These are phyloP conservation scores for Colletotrichum theobromicola DNA, from an alignment of 2,329 filamentous ascomycete species.

Conservation along the genomic window DNA sequence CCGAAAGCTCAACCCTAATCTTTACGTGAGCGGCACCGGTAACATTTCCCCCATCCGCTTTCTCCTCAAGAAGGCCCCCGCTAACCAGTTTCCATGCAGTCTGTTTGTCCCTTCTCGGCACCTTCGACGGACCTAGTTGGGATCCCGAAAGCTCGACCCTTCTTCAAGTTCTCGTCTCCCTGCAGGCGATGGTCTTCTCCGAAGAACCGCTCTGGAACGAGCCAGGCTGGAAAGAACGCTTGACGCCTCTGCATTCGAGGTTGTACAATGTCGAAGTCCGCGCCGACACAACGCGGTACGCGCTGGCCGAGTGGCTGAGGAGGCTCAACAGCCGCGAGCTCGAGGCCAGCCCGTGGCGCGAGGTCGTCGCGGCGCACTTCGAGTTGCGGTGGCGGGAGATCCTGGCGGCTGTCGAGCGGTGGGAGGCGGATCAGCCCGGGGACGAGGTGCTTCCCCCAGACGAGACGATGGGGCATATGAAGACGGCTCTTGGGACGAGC, in stretches of 20 bases:
- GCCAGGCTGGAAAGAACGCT: conserved; percentile 39
- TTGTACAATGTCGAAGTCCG: conserved; percentile 35
- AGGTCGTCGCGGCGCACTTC: background rate
- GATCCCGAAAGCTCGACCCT: conserved; percentile 50
- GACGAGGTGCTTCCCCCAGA: too few species aligned
- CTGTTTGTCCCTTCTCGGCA: conserved; percentile 55
- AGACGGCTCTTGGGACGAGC: too few species aligned
- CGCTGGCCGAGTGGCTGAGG: conserved; percentile 32
- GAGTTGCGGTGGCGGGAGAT: background rate
- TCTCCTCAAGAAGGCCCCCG: background rate
- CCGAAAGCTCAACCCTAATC: conserved; percentile 49
- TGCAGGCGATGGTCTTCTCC: conserved; percentile 63
- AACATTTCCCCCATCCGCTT: conserved; percentile 2
- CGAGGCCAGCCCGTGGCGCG: background rate
- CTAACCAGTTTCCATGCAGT: conserved; percentile 32
- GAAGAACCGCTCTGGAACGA: conserved; percentile 61
- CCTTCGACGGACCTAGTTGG: conserved; percentile 55
- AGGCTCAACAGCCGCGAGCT: background rate
- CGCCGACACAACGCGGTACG: conserved; percentile 29
- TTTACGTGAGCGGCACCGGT: conserved; percentile 54
- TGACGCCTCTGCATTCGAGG: background rate
- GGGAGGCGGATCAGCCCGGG: background rate
- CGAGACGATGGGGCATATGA: too few species aligned
- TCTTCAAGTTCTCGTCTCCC: conserved; percentile 57
- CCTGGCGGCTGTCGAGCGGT: background rate